Base-by-base conservation (phyloP, 768 basidiomycete genomes). In the Mycena alexandri region DNA sequence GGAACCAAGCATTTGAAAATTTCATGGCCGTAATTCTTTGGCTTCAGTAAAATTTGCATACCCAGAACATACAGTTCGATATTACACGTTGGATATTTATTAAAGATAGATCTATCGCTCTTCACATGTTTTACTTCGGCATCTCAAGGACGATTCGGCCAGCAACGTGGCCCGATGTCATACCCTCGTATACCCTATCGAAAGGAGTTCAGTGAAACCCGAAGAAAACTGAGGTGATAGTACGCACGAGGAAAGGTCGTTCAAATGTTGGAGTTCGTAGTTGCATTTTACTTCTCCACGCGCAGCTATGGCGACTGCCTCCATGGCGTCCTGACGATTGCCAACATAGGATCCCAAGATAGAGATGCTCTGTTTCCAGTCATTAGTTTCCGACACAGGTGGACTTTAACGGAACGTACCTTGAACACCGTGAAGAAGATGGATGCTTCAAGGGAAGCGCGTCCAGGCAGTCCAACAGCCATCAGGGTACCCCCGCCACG, bases 241-340 rank as follows among this genome's bases (percentile, higher is more conserved):
- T 7, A 63, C 67, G 61, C 25, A 68, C 67, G 61, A 63, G 8
- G 67, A 44, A 6, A 68, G 56, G 22, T 38, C 56, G 3, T 43
- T 8, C 38, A 69, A 34, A 0, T 36, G 17, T 29, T 69, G 60
- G 21, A 47, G n/a, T 36, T 21, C 21, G 16, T 33, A 66, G 8
- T 52, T 61, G 43, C 63, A 70, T 8, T 46, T 65, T 38, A 61
- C 67, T 41, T 66, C 25, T 58, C 67, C 67, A 11, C 61, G 61
- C 9, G 61, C 67, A n/a, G 69, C 29, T 51, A 96, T 89, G 2
- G 88, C 86, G 53, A 96, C 79, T 0, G 95, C 92, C 77, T 97
- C 95, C 13, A 85, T 77, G 2, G 94, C 89, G 73, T 96, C 95
- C 77, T 95, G 93, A 34, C 92, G 87, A 78, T 94, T 94, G 0